Percentiles rank a stretch among this genome's conserved stretches.
These are phyloP conservation scores for Cronartium quercuum DNA, from an alignment of 1,284 basidiomycete genomes.

Conservation along the genomic window DNA sequence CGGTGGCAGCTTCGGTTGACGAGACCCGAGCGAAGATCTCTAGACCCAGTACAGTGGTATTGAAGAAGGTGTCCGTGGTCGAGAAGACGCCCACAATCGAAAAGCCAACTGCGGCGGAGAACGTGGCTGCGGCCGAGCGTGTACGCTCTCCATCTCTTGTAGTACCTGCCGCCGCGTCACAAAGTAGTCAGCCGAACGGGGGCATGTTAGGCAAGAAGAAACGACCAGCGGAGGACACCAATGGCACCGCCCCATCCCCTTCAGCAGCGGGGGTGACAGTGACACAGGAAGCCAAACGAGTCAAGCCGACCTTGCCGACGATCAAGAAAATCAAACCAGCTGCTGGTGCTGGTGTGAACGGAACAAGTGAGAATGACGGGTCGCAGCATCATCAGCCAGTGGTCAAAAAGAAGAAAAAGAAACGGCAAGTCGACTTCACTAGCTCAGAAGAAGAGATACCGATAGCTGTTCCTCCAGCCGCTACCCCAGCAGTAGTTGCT, in stretches of 20 bases:
- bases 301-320: conserved; percentile 7
- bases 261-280: background rate
- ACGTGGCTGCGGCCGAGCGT: background rate
- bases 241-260: background rate
- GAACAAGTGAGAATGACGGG: background rate
- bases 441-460: conserved; percentile 37
- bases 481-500: conserved; percentile 13
- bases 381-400: background rate
- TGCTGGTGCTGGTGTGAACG: background rate
- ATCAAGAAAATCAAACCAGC: conserved; percentile 14
- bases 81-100: background rate
- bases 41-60: background rate
- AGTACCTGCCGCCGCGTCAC: background rate
- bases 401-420: conserved; percentile 27
- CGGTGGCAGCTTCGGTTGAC: background rate
- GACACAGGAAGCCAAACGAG: background rate
- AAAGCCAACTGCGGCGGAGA: background rate
- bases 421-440: conserved; percentile 4
- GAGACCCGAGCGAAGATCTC: background rate
- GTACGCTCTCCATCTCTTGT: background rate
- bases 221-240: background rate
- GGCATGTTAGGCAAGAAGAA: background rate
- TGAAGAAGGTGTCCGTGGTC: background rate
- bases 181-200: background rate
- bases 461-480: too few relatives aligned